Percentiles rank a stretch among this genome's conserved stretches.
phyloP scores from a whole-genome alignment of 441 rosid species.

The Corymbia calophylla region DNA sequence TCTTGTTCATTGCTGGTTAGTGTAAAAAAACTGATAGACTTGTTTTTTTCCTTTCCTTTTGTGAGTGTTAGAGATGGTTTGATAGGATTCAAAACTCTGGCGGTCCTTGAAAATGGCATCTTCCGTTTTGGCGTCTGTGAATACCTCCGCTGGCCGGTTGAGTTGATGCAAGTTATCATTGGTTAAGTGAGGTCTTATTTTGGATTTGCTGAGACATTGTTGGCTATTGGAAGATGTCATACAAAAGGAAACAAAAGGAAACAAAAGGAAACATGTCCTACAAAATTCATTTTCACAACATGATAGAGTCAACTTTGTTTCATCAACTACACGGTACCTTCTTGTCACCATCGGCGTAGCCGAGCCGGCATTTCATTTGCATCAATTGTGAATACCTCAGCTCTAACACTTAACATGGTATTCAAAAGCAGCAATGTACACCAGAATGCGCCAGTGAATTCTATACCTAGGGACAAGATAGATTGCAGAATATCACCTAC shows the following conservation, averaged over 20 bases:
- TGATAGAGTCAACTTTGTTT: not conserved
- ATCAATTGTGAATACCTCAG: not conserved
- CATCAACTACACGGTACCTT: not conserved
- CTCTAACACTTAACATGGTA: not conserved
- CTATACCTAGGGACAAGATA: not conserved
- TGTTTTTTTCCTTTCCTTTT: not conserved
- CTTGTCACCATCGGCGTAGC: not conserved
- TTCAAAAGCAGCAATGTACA: not conserved
- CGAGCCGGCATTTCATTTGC: not conserved
- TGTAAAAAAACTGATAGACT: not conserved
- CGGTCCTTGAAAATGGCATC: not conserved
- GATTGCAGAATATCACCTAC: not conserved
- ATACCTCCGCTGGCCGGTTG: not conserved
- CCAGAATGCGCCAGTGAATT: not conserved
- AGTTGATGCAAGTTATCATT: not conserved
- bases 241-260: not conserved
- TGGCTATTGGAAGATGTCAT: not conserved
- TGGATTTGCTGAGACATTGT: not conserved
- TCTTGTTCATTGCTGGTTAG: not conserved
- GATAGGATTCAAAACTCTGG: too few relatives aligned
- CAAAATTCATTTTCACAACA: not conserved
- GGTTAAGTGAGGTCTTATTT: not conserved
- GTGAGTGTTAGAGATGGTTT: too few relatives aligned
- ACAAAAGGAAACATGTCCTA: too few relatives aligned
- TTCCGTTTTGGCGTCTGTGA: not conserved